These are phyloP conservation scores for Nannizzia gypsea DNA, from an alignment of 2,329 filamentous ascomycete species.

Conservation along the genomic window DNA sequence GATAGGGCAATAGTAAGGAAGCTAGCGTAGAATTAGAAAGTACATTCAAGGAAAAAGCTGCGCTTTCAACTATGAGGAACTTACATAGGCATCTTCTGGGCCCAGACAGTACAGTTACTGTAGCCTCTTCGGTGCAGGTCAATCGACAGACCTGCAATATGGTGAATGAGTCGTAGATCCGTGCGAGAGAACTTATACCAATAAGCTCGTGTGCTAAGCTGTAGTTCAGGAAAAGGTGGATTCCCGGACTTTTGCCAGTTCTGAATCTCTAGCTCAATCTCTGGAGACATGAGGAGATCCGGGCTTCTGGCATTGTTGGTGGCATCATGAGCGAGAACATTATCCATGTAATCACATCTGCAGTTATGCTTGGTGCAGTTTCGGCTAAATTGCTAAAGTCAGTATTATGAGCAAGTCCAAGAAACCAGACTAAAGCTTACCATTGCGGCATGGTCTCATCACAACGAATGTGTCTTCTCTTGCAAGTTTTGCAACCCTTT, in stretches of 20 bases:
- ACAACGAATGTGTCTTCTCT: conserved; percentile 91
- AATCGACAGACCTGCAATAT: conserved; percentile 74
- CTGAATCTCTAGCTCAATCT: conserved; percentile 69
- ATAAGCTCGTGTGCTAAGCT: conserved; percentile 61
- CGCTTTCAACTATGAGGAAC: conserved; percentile 26
- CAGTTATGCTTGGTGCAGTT: conserved; percentile 99
- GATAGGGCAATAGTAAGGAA: conserved; percentile 72
- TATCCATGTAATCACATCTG: conserved; percentile 94
- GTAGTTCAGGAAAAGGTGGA: conserved; percentile 74
- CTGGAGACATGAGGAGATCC: conserved; percentile 70
- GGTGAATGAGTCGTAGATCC: conserved; percentile 79
- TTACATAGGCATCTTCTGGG: conserved; percentile 82
- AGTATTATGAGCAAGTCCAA: neutral
- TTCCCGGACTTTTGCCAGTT: conserved; percentile 73
- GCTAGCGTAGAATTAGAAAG: conserved; percentile 35
- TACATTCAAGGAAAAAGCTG: no score
- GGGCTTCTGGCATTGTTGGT: conserved; percentile 42
- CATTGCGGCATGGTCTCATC: conserved; percentile 98
- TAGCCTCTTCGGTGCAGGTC: conserved; percentile 67
- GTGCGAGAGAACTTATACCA: conserved; percentile 62
- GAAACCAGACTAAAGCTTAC: conserved; percentile 38
- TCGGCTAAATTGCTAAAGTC: conserved; percentile 47
- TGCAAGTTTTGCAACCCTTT: conserved; percentile 97
- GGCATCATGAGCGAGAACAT: conserved; percentile 45
- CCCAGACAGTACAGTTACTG: conserved; percentile 83